Base-by-base conservation (phyloP, 352 stramenopile genomes). In the Nothophytophthora sp. region DNA sequence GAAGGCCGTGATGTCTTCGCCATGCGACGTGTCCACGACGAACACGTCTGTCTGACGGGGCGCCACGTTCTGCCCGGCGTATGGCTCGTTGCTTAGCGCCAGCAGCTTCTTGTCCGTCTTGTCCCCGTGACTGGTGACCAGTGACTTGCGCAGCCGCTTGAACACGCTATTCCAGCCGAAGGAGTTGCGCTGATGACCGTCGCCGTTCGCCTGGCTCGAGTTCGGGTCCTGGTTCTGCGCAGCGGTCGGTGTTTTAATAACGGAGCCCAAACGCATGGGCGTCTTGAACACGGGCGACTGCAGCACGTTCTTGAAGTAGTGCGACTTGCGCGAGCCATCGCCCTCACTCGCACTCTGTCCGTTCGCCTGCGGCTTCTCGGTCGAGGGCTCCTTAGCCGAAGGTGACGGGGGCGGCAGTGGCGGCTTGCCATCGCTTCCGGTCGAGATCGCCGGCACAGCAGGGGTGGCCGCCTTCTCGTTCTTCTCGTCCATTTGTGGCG, bases 281-380 rank as follows among this genome's bases (percentile, higher is more conserved):
- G 73, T 76, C 53, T 89, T 88, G 54, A 92, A 92, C 39, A 92
- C 82, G 23, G 84, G 84, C 6, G 84, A 90, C 54, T 91, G 81
- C 23, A 95, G 61, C 38, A 95, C 83, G 32, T 90, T 86, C 61
- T 91, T 91, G 47, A 95, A 84, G 68, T 94, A 95, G 40, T 86
- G 70, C 23, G 81, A 95, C 54, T 90, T 92, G 28, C 78, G 69
- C 15, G 60, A 66, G 12, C 53, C 48, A 19, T 86, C 73, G 29
- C 58, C 16, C 30, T 75, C 59, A 19, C 44, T n/a, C n/a, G n/a
- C n/a, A n/a, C n/a, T 66, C 28, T 56, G 63, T 8, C 55, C 60
- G 27, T 48, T 52, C 30, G 47, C 33, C 7, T 60, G 48, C 0
- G 52, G 23, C 23, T 77, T 73, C 20, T 72, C 36, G 3, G 53